Conservation (phyloP, 345 rosid species). For the Moringa oleifera region DNA sequence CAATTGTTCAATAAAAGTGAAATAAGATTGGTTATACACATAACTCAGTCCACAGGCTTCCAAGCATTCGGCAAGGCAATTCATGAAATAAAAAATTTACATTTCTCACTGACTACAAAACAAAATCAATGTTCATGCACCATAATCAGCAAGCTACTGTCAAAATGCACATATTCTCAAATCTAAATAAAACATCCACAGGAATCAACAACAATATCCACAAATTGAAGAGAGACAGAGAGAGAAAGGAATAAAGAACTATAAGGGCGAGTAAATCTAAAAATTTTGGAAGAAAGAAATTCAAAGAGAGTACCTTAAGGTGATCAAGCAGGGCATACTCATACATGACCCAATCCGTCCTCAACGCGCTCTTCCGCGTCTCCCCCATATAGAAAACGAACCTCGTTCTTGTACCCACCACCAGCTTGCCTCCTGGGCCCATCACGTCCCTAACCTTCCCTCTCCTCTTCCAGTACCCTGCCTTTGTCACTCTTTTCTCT, state of each 20-base stretch:
- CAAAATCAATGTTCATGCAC: neutral
- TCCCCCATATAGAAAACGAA: constrained; percentile 37
- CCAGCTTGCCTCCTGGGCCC: constrained; percentile 21
- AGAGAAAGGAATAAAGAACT: neutral
- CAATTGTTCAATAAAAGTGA: neutral
- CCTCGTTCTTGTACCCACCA: constrained; percentile 29
- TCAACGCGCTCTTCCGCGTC: constrained; percentile 21
- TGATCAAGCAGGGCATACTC: constrained; percentile 39
- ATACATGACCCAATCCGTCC: constrained; percentile 43
- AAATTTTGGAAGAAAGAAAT: too few relatives aligned
- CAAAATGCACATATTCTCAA: neutral
- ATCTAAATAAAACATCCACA: neutral
- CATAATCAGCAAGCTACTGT: neutral
- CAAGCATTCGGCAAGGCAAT: neutral
- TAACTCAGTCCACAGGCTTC: neutral
- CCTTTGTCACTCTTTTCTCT: constrained; percentile 25
- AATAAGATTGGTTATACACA: neutral
- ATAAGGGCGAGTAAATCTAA: neutral
- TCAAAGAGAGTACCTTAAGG: constrained; percentile 26
- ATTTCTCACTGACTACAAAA: neutral
- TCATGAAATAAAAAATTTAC: neutral
- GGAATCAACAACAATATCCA: neutral
- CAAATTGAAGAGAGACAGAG: neutral
- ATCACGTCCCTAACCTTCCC: constrained; percentile 31
- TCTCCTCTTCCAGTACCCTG: constrained; percentile 40